Evolutionary conservation across 768 basidiomycete genomes (phyloP).

Genomic region (Leccinum fibrillosum): DNA sequence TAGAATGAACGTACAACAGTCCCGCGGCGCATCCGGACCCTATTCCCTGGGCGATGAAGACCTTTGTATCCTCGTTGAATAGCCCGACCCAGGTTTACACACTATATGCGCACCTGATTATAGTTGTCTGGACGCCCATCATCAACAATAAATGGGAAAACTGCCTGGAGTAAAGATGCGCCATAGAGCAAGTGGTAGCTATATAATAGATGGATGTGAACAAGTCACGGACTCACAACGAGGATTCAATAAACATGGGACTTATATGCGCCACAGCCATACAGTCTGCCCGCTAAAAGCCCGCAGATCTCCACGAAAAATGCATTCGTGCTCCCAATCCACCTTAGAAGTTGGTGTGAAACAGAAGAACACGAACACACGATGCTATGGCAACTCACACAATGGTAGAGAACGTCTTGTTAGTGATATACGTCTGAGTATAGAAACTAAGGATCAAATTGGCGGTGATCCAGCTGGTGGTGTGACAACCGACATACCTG

Average conservation of each 20-base stretch:
- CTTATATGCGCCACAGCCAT: conserved; percentile 39
- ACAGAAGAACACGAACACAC: neutral
- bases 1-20: conserved; percentile 43
- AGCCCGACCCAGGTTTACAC: too few species aligned
- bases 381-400: conserved; percentile 28
- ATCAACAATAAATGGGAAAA: conserved; percentile 46
- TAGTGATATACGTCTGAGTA: conserved; percentile 34
- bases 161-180: conserved; percentile 16
- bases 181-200: conserved; percentile 21
- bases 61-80: conserved; percentile 24
- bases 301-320: conserved; percentile 44
- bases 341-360: conserved; percentile 20
- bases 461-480: neutral
- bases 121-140: conserved; percentile 39
- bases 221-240: conserved; percentile 34
- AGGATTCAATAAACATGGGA: too few species aligned
- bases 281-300: conserved; percentile 43
- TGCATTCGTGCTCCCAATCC: conserved; percentile 49
- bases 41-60: conserved; percentile 52
- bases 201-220: conserved; percentile 5
- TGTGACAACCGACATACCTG: conserved; percentile 25
- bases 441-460: conserved; percentile 33
- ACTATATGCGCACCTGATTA: conserved; percentile 36
- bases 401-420: conserved; percentile 35
- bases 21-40: conserved; percentile 47